Conservation (phyloP, 352 stramenopile species). For the Pythium rishiriense region DNA sequence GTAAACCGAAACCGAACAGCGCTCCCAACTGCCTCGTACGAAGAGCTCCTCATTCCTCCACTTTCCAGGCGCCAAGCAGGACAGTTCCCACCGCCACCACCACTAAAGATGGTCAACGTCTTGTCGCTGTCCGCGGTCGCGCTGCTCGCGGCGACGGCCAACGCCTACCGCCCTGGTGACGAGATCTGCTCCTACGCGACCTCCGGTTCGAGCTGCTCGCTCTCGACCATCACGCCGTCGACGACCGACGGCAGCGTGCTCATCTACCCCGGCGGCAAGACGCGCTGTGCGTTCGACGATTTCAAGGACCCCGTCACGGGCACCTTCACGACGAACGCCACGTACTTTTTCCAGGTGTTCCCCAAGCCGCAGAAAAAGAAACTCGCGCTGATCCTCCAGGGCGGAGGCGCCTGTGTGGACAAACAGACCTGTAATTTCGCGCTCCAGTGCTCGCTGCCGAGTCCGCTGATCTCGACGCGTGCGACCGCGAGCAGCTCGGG, state of each 20-base stretch:
- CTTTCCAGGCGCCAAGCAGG: background rate
- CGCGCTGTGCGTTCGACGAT: constrained; percentile 49
- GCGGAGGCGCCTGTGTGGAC: constrained; percentile 58
- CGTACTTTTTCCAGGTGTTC: constrained; percentile 74
- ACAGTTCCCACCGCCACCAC: background rate
- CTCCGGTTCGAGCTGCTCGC: background rate
- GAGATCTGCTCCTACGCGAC: constrained; percentile 12
- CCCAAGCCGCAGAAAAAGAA: constrained; percentile 48
- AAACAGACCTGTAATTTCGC: constrained; percentile 55
- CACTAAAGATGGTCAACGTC: background rate
- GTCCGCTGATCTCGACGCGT: background rate
- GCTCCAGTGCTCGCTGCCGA: constrained; percentile 45
- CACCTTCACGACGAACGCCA: constrained; percentile 34
- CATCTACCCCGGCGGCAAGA: constrained; percentile 49
- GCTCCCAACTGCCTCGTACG: too few relatives aligned
- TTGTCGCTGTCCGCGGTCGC: background rate
- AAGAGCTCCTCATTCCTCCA: background rate
- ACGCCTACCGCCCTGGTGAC: constrained; percentile 19
- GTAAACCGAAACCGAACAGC: too few relatives aligned
- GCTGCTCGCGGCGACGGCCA: background rate
- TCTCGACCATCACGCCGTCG: constrained; percentile 25
- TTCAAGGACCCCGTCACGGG: constrained; percentile 31
- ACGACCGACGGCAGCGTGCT: constrained; percentile 35
- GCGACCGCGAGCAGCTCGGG: background rate
- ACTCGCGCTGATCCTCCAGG: constrained; percentile 64